These are phyloP conservation scores for Lentinula aciculospora DNA, from an alignment of 768 basidiomycete genomes.

Conservation along the genomic window DNA sequence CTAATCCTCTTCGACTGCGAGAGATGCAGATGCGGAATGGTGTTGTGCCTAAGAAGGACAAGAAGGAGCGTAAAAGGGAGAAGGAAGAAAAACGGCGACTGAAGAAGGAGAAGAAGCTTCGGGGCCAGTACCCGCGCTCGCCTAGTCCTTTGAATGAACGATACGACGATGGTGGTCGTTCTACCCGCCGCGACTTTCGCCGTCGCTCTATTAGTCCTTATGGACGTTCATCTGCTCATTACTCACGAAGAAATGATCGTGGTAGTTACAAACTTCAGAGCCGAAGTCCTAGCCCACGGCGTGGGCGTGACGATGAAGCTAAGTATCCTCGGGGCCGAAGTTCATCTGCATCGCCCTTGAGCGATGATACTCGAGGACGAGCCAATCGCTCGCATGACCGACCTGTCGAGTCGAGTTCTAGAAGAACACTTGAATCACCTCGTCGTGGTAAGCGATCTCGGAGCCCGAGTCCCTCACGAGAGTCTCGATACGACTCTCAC, in stretches of 20 bases:
- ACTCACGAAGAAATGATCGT: conserved; percentile 12
- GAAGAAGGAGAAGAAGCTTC: conserved; percentile 18
- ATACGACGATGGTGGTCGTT: conserved; percentile 3
- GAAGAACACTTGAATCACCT: background rate
- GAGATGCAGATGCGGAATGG: conserved; percentile 79
- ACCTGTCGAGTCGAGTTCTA: background rate
- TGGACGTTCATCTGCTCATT: conserved; percentile 11
- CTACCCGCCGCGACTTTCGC: background rate
- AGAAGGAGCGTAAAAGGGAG: conserved; percentile 50
- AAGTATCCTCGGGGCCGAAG: background rate
- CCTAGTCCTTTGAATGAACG: conserved; percentile 37
- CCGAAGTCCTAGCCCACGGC: conserved; percentile 13
- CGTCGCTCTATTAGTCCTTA: background rate
- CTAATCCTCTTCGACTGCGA: conserved; percentile 79
- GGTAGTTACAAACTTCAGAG: conserved; percentile 18
- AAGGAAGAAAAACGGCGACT: conserved; percentile 48
- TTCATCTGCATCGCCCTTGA: background rate
- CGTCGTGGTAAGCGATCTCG: conserved; percentile 6
- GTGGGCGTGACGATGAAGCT: background rate
- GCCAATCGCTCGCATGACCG: background rate
- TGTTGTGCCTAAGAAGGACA: conserved; percentile 75
- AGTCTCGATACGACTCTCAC: conserved; percentile 15
- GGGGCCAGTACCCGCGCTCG: conserved; percentile 31
- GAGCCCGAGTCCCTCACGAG: conserved; percentile 24
- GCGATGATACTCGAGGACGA: background rate